Base-by-base conservation (phyloP, 306 rosid genomes). In the Pyrus bretschneideri region DNA sequence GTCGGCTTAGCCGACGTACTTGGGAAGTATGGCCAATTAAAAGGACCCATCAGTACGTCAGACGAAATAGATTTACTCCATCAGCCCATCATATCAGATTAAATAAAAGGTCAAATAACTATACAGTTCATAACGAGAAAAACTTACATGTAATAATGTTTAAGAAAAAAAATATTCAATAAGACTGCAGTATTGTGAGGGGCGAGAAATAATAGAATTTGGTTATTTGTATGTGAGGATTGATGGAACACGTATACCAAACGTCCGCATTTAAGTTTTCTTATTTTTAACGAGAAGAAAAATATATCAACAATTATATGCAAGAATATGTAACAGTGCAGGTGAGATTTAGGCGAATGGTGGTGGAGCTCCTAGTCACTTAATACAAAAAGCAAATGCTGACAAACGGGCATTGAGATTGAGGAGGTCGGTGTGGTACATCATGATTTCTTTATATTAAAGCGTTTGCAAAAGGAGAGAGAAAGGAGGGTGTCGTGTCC, bases 101-200 rank as follows among this genome's bases (percentile, higher is more conserved):
- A 12, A 54, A 54, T 46, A 19, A 33, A 13, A 12, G 11, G 4
- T 5, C 0, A 19, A 11, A 52, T 18, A 33, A 30, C 33, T 30
- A 30, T 5, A 0, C 33, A 30, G 1, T 25, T 25, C 25, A 25
- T 25, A 5, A 5, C 35, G 1, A 35, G 40, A 35, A 6, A 1
- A 35, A 1, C 9, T 35, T 35, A 6, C 2, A 0, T 6, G 0
- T 7, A 1, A 35, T 0, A 2, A 2, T 35, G 9, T 1, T 6
- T 6, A 1, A 35, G 2, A 6, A 35, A 35, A 1, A 1, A 6
- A 0, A 35, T 6, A 35, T 35, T 40, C 0, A 0, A 11, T 0
- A 40, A 40, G 11, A 40, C 44, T 40, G 11, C 44, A 40, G 11
- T 9, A 8, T 6, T 2, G 0, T 1, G 11, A 38, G 42, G 42